Conservation (phyloP, 2,329 filamentous ascomycete species). For the Alternaria brassicae region DNA sequence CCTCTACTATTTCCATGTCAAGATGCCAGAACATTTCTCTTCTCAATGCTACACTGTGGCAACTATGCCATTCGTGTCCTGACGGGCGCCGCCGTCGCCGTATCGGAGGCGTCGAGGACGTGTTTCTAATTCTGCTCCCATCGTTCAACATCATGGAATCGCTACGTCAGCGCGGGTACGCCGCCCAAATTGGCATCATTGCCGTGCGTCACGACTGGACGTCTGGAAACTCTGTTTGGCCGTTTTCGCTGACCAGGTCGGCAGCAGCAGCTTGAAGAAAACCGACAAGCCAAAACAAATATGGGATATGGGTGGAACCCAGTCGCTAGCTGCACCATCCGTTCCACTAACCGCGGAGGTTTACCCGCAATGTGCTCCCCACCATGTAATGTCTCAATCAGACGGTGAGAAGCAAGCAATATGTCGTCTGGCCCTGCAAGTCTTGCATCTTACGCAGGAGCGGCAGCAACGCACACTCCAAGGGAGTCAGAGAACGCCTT, state of each 20-base stretch:
- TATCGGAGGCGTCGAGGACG: constrained; percentile 14
- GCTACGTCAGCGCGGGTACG: constrained; percentile 30
- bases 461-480: neutral
- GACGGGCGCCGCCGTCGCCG: constrained; percentile 12
- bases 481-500: neutral
- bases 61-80: constrained; percentile 22
- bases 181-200: constrained; percentile 6
- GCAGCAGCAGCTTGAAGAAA: neutral
- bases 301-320: neutral
- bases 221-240: constrained; percentile 1
- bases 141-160: constrained; percentile 18
- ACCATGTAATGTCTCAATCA: constrained; percentile 20
- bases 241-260: neutral
- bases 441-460: constrained; percentile 1
- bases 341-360: constrained; percentile 14
- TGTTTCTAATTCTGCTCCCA: constrained; percentile 29
- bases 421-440: constrained; percentile 10
- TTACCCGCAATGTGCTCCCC: constrained; percentile 13
- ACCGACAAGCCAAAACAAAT: neutral
- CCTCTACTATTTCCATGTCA: constrained; percentile 23
- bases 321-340: constrained; percentile 5
- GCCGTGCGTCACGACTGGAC: constrained; percentile 27
- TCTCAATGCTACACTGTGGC: constrained; percentile 25
- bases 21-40: constrained; percentile 20
- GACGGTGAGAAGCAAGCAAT: constrained; percentile 33